Evolutionary conservation across 2,329 filamentous ascomycete genomes (phyloP).

Genomic region (Sporothrix phasma): DNA sequence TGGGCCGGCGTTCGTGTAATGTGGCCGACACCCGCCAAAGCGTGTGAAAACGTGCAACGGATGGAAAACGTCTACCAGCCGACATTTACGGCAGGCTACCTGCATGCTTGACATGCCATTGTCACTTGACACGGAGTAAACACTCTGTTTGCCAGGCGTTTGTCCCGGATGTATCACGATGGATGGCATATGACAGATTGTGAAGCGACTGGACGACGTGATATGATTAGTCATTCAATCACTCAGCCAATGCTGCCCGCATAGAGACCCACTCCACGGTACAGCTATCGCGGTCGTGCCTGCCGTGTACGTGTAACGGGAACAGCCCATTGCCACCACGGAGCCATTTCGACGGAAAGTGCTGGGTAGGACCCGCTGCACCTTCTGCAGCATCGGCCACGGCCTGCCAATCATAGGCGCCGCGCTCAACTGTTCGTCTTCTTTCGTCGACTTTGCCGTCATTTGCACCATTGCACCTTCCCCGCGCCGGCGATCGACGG

Average conservation of each 20-base stretch:
- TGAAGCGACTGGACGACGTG: background rate
- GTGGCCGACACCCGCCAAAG: background rate
- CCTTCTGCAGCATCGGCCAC: background rate
- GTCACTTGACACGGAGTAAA: background rate
- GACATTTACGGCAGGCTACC: background rate
- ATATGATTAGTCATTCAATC: too few relatives aligned
- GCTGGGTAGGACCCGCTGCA: background rate
- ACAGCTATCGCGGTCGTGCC: background rate
- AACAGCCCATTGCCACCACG: background rate
- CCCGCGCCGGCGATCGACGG: background rate
- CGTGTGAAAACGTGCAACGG: background rate
- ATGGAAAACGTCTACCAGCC: background rate
- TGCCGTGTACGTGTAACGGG: background rate
- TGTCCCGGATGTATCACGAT: background rate
- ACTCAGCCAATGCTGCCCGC: too few relatives aligned
- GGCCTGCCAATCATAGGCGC: background rate
- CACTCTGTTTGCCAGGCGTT: background rate
- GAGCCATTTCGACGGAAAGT: background rate
- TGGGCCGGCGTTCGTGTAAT: slow-evolving; percentile 1
- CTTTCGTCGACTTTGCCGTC: background rate
- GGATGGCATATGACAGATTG: background rate
- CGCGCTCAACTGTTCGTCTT: background rate
- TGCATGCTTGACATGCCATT: background rate
- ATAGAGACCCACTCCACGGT: background rate
- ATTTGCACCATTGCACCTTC: background rate